Percentiles rank a stretch among this genome's conserved stretches.
Evolutionary conservation across 139 green algal species (phyloP).

Genomic region (Parachlorella kessleri): DNA sequence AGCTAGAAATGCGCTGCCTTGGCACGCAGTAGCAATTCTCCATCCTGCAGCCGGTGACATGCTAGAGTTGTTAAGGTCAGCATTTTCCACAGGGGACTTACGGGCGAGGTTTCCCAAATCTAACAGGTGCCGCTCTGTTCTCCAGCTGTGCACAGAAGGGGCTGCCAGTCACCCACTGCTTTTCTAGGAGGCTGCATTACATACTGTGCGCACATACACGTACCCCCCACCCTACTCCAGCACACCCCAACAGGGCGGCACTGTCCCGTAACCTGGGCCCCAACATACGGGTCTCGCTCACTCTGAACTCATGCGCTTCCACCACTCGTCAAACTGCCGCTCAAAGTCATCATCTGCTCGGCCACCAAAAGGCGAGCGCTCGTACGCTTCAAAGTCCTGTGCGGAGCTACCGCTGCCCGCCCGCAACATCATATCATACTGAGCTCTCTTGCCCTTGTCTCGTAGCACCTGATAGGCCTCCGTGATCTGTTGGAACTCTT

Average conservation of each 20-base stretch:
- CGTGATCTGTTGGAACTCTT: conserved; percentile 16
- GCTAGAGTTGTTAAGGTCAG: too few relatives aligned
- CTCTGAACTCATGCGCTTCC: conserved; percentile 13
- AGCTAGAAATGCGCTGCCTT: too few relatives aligned
- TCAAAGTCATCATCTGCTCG: conserved; percentile 24
- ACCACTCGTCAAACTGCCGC: conserved; percentile 30
- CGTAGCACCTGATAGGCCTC: conserved; percentile 37
- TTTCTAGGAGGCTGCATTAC: not conserved
- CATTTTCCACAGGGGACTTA: too few relatives aligned
- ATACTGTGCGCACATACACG: not conserved
- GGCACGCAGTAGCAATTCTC: too few relatives aligned
- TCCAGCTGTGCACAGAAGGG: not conserved
- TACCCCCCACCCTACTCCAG: too few relatives aligned
- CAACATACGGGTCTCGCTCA: not conserved
- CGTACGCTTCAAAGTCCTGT: not conserved
- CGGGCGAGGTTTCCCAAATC: not conserved
- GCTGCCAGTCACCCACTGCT: not conserved
- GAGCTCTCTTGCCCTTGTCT: not conserved
- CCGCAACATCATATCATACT: conserved; percentile 34
- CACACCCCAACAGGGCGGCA: too few relatives aligned
- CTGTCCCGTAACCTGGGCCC: too few relatives aligned
- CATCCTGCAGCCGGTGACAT: too few relatives aligned
- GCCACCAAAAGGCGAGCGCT: conserved; percentile 2
- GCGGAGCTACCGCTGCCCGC: not conserved
- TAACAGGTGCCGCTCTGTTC: not conserved